Evolutionary conservation across 495 filamentous ascomycete genomes (phyloP).

Genomic region (Penicillium egyptiacum): DNA sequence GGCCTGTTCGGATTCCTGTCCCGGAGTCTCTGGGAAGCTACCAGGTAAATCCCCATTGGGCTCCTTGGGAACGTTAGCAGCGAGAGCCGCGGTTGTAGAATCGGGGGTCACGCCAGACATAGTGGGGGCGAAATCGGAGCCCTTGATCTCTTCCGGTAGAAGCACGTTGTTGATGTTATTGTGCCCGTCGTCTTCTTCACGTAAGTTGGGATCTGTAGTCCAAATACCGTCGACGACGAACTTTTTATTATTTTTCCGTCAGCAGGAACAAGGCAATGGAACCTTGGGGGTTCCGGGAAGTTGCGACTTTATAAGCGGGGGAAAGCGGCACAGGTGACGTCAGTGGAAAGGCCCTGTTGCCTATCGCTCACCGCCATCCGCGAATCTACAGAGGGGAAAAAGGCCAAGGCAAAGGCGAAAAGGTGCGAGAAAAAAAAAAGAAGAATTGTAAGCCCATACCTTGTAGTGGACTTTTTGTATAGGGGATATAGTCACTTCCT

Average conservation of each 20-base stretch:
- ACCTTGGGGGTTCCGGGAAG: conserved; percentile 2
- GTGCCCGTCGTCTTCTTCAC: conserved; percentile 72
- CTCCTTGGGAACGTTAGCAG: conserved; percentile 66
- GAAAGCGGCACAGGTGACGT: conserved; percentile 32
- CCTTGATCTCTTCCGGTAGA: conserved; percentile 65
- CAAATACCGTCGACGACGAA: conserved; percentile 91
- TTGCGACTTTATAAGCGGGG: conserved; percentile 12
- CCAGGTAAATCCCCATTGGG: conserved; percentile 60
- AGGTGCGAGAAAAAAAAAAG: conserved; percentile 11
- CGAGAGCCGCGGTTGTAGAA: conserved; percentile 73
- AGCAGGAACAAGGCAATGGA: conserved; percentile 10
- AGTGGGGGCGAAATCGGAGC: conserved; percentile 41
- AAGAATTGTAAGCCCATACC: conserved; percentile 49
- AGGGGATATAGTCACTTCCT: conserved; percentile 68
- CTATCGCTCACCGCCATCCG: conserved; percentile 25
- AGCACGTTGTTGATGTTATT: conserved; percentile 91
- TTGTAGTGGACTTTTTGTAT: conserved; percentile 78
- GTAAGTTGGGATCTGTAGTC: conserved; percentile 74
- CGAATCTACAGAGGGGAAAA: conserved; percentile 8
- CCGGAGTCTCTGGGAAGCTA: conserved; percentile 78
- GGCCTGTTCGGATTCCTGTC: conserved; percentile 48
- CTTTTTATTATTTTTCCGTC: conserved; percentile 42
- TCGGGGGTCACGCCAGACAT: conserved; percentile 70
- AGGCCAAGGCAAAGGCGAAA: conserved; percentile 3
- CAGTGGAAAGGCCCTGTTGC: conserved; percentile 21